A percentile compares a stretch with the other conserved stretches of the same genome.
These are phyloP conservation scores for Wickerhamiella australiensis DNA, from an alignment of 805 yeast genomes.

Conservation along the genomic window DNA sequence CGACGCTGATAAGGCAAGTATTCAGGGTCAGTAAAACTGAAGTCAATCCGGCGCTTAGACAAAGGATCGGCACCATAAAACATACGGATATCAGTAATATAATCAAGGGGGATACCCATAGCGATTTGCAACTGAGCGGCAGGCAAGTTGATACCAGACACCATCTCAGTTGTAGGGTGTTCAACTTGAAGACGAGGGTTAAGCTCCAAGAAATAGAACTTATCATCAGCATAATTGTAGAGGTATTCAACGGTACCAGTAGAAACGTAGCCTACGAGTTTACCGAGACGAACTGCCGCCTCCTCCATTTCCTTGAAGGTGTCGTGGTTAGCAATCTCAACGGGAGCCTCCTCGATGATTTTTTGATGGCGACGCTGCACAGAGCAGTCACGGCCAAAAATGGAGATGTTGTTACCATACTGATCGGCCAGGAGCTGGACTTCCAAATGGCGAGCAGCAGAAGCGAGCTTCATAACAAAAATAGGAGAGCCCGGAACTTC, in stretches of 20 bases:
- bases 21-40: slow-evolving; percentile 64
- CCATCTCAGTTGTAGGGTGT: slow-evolving; percentile 99
- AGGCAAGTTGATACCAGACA: slow-evolving; percentile 93
- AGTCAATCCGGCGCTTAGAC: slow-evolving; percentile 79
- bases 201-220: slow-evolving; percentile 89
- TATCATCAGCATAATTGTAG: slow-evolving; percentile 86
- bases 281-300: slow-evolving; percentile 95
- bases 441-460: slow-evolving; percentile 94
- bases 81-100: slow-evolving; percentile 84
- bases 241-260: slow-evolving; percentile 99
- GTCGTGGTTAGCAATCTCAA: slow-evolving; percentile 75
- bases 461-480: slow-evolving; percentile 94
- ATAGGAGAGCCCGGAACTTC: slow-evolving; percentile 99
- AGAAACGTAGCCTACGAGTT: slow-evolving; percentile 92
- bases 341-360: slow-evolving; percentile 98
- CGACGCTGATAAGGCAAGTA: slow-evolving; percentile 71
- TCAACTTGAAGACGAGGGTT: slow-evolving; percentile 99
- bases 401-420: slow-evolving; percentile 92
- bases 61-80: slow-evolving; percentile 95
- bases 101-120: slow-evolving; percentile 97
- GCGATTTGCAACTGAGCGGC: slow-evolving; percentile 98
- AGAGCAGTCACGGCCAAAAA: slow-evolving; percentile 98
- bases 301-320: slow-evolving; percentile 88
- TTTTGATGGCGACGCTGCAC: slow-evolving; percentile 99
- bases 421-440: slow-evolving; percentile 97